Percentiles rank a stretch among this genome's conserved stretches.
Conservation (phyloP, 208 protist genomes). For the Acanthamoeba castellanii region DNA sequence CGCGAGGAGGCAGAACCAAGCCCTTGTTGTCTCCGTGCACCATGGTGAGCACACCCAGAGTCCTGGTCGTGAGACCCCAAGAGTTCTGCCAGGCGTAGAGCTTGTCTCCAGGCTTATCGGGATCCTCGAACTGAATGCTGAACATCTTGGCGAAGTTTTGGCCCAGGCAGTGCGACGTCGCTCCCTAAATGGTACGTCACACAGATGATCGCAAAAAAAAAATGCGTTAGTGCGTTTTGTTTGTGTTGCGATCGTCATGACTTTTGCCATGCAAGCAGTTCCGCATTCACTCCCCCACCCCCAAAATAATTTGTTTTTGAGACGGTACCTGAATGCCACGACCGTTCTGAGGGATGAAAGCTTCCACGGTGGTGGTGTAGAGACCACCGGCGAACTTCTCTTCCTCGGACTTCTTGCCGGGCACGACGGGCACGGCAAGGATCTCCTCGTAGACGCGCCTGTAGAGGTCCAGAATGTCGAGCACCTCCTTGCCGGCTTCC, state of each 20-base stretch:
- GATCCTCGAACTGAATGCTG: slow-evolving; percentile 95
- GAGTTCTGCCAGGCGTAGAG: slow-evolving; percentile 98
- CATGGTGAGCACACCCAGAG: slow-evolving; percentile 98
- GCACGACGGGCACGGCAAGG: slow-evolving; percentile 97
- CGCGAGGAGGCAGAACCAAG: slow-evolving; percentile 98
- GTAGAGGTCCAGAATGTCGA: slow-evolving; percentile 97
- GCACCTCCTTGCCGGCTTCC: slow-evolving; percentile 95
- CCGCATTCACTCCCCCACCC: no score
- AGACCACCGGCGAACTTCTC: slow-evolving; percentile 99
- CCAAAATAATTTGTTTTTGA: neutral
- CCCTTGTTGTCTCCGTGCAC: slow-evolving; percentile 99
- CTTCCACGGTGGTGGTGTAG: slow-evolving; percentile 99
- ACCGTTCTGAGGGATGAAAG: slow-evolving; percentile 97
- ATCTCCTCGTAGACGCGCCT: slow-evolving; percentile 97
- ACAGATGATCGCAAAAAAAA: neutral
- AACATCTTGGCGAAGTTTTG: slow-evolving; percentile 99
- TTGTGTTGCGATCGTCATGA: no score
- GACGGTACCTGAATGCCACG: slow-evolving; percentile 95
- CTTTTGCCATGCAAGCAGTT: no score
- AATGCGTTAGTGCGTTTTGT: neutral
- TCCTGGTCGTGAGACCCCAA: slow-evolving; percentile 98
- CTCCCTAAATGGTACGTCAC: slow-evolving; percentile 1
- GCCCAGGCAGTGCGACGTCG: slow-evolving; percentile 95
- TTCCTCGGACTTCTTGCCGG: slow-evolving; percentile 98
- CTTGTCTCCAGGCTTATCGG: slow-evolving; percentile 90